Percentiles rank a stretch among this genome's conserved stretches.
Conservation (phyloP, 768 basidiomycete genomes). For the Leccinum longicurvipes region DNA sequence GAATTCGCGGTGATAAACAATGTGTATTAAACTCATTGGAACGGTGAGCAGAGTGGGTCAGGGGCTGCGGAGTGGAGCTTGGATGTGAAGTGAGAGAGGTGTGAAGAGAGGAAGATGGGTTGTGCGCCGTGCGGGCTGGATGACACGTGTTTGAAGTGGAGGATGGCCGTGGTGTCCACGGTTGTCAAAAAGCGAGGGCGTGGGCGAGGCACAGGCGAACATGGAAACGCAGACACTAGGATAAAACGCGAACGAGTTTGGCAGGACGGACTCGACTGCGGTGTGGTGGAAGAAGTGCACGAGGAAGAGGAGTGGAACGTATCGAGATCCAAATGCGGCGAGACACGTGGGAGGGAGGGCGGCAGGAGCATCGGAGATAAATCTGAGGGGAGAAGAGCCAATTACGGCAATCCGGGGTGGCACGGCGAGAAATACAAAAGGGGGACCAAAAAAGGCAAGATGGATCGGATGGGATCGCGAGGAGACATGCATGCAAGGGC, state of each 20-base stretch:
- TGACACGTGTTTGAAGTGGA: conserved; percentile 18
- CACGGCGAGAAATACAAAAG: conserved; percentile 23
- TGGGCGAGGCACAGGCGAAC: conserved; percentile 1
- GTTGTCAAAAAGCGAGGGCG: conserved; percentile 1
- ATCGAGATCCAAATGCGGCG: conserved; percentile 22
- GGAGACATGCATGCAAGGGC: conserved; percentile 17
- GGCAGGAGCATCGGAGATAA: conserved; percentile 25
- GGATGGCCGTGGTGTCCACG: conserved; percentile 23
- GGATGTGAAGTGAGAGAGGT: conserved; percentile 18
- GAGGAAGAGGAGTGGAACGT: conserved; percentile 5
- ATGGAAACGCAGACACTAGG: conserved; percentile 10
- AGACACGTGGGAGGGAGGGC: conserved; percentile 21
- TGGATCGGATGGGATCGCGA: conserved; percentile 16
- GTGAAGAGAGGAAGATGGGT: conserved; percentile 12
- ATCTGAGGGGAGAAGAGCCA: conserved; percentile 16
- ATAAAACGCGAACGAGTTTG: neutral
- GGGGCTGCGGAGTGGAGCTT: conserved; percentile 10
- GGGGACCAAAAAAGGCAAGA: conserved; percentile 10
- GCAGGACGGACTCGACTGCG: conserved; percentile 20
- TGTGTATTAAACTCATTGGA: conserved; percentile 4
- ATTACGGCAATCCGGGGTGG: conserved; percentile 32
- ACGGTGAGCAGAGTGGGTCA: conserved; percentile 2
- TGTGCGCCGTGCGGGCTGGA: conserved; percentile 9
- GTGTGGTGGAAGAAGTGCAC: conserved; percentile 10
- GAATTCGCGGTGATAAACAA: conserved; percentile 12